Evolutionary conservation across 441 rosid species (phyloP), one percentile per base, ranked within the genome.

Genomic region (Dalechampia spathulata): DNA sequence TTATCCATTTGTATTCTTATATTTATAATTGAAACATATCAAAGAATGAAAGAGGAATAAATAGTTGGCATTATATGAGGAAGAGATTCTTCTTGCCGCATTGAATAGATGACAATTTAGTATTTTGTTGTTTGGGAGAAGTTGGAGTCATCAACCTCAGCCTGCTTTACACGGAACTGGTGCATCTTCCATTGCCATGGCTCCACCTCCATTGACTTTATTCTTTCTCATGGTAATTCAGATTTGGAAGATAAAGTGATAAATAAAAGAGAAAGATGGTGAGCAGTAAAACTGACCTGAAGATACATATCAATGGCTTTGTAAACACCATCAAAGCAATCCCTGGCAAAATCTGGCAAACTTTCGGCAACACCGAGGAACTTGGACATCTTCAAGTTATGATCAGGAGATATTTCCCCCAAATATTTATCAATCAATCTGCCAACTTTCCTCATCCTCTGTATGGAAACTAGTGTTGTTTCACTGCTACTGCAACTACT

Each of bases 381-480:
- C 70, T 77, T 85, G 5, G 86, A 76, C 40, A 71, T 64, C 66
- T 74, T 76, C 7, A 85, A 75, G 60, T 76, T 85, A 40, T 76
- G 90, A 62, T 87, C 93, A 15, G 93, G 96, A 22, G 88, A 81
- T 57, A 85, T 81, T 67, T 87, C 96, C 46, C 77, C 70, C 55
- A 87, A 49, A 55, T 85, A 87, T 65, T 78, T 63, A 25, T 87
- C 93, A 36, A 79, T 72, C 66, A 87, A 58, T 62, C 75, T 75
- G 16, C 82, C 93, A 22, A 81, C 68, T 41, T 67, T 78, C 71
- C 49, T 78, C 75, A 78, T 63, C 60, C 57, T 81, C 43, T 68
- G 64, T 21, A 38, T 25, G 34, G 63, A 23, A 3, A 58, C 54
- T 23, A 51, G 62, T 49, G n/a, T n/a, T n/a, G n/a, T n/a, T n/a